Percentiles rank a stretch among this genome's conserved stretches.
phyloP scores from a whole-genome alignment of 2,329 filamentous ascomycete genomes.

The Colletotrichum magnum region DNA sequence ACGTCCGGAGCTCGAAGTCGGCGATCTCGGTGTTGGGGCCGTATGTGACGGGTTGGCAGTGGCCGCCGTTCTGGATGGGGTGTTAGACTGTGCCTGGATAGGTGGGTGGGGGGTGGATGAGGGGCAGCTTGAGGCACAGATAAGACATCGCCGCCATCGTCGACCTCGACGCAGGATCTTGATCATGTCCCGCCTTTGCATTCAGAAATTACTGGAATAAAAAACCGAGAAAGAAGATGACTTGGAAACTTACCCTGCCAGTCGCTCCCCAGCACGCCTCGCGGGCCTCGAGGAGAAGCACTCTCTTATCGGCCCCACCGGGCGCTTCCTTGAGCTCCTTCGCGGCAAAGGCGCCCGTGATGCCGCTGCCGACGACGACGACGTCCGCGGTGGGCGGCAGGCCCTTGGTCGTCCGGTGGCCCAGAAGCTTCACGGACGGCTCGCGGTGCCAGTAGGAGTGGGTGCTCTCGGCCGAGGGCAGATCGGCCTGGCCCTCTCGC shows the following conservation, averaged over 20 bases:
- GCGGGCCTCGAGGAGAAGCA: slow-evolving; percentile 82
- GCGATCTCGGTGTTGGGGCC: slow-evolving; percentile 71
- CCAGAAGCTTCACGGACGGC: slow-evolving; percentile 73
- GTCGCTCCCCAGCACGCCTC: slow-evolving; percentile 89
- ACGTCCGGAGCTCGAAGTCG: slow-evolving; percentile 81
- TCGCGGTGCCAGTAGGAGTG: slow-evolving; percentile 81
- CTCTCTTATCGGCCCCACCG: slow-evolving; percentile 58
- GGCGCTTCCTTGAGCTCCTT: slow-evolving; percentile 68
- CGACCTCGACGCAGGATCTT: not conserved
- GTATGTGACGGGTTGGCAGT: slow-evolving; percentile 82
- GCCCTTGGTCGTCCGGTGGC: slow-evolving; percentile 76
- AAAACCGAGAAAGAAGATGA: slow-evolving; percentile 44
- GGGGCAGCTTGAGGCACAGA: not conserved
- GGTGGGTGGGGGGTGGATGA: not conserved
- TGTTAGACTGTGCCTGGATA: slow-evolving; percentile 4
- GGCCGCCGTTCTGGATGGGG: slow-evolving; percentile 73
- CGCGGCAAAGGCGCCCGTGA: slow-evolving; percentile 81
- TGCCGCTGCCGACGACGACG: slow-evolving; percentile 81
- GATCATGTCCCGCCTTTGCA: not conserved
- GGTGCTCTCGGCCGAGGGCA: slow-evolving; percentile 74
- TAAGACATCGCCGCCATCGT: not conserved
- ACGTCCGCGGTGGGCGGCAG: slow-evolving; percentile 76
- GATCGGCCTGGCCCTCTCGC: slow-evolving; percentile 59
- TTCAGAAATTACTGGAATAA: not conserved
- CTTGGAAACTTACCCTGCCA: slow-evolving; percentile 71